phyloP scores from a whole-genome alignment of 1,139 yeast genomes.

The Yamadazyma dushanensis region DNA sequence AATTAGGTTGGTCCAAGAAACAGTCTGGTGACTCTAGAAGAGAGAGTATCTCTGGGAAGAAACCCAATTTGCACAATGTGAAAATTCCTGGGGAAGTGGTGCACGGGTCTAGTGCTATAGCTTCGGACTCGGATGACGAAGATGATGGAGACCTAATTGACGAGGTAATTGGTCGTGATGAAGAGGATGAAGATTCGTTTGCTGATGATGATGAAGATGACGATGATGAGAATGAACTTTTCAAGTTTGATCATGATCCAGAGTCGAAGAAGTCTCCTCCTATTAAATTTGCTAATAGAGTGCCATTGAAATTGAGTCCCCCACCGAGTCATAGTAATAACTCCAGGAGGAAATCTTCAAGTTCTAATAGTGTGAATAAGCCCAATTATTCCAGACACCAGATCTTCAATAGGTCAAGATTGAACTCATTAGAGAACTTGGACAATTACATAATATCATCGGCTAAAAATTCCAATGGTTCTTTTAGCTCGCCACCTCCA shows the following conservation, averaged over 20 bases:
- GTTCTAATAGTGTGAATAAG: slow-evolving; percentile 20
- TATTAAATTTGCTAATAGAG: slow-evolving; percentile 45
- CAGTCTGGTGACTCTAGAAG: slow-evolving; percentile 32
- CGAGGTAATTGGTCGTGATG: slow-evolving; percentile 16
- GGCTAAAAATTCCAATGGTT: slow-evolving; percentile 38
- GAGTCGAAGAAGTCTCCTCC: slow-evolving; percentile 34
- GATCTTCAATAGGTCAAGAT: slow-evolving; percentile 40
- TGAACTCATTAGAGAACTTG: slow-evolving; percentile 44
- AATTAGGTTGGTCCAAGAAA: slow-evolving; percentile 49
- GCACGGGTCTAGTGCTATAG: slow-evolving; percentile 28
- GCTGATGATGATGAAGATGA: slow-evolving; percentile 23
- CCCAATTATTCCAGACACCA: slow-evolving; percentile 27
- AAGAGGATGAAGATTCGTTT: slow-evolving; percentile 13
- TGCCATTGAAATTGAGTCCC: slow-evolving; percentile 43
- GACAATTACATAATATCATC: slow-evolving; percentile 45
- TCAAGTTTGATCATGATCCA: slow-evolving; percentile 48
- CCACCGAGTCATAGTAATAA: slow-evolving; percentile 23
- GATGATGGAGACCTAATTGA: slow-evolving; percentile 21
- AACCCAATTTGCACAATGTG: slow-evolving; percentile 46
- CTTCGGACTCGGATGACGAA: slow-evolving; percentile 50
- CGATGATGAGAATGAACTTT: slow-evolving; percentile 29
- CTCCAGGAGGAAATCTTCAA: slow-evolving; percentile 29
- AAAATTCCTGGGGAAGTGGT: slow-evolving; percentile 41
- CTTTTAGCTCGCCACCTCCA: slow-evolving; percentile 35
- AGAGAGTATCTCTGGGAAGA: slow-evolving; percentile 55